Percentiles rank a stretch among this genome's conserved stretches.
Conservation (phyloP, 1,284 basidiomycete genomes). For the Cryptococcus depauperatus region DNA sequence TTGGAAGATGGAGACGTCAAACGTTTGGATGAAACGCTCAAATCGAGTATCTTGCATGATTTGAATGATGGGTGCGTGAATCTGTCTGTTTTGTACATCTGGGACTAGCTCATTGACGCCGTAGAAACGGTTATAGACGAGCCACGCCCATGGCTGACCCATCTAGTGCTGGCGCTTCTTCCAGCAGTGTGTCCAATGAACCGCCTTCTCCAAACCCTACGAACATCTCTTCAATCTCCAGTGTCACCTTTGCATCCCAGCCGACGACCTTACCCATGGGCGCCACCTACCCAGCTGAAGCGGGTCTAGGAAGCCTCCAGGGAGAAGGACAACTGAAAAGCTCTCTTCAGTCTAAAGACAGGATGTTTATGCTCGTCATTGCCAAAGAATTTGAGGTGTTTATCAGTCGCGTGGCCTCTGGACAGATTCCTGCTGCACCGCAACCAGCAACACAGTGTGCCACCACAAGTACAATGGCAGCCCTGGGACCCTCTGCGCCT, state of each 20-base stretch:
- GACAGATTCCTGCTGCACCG: neutral
- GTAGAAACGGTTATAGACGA: constrained; percentile 1
- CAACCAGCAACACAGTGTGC: constrained; percentile 6
- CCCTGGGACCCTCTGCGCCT: constrained; percentile 13
- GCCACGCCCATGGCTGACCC: constrained; percentile 8
- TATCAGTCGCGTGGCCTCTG: constrained; percentile 16
- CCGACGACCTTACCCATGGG: neutral
- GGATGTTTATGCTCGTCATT: constrained; percentile 36
- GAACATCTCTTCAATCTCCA: constrained; percentile 9
- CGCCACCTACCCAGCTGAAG: constrained; percentile 23
- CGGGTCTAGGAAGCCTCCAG: constrained; percentile 27
- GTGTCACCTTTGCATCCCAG: constrained; percentile 3
- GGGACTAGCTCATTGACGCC: neutral
- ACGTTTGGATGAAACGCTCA: too few species aligned
- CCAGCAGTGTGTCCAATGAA: neutral
- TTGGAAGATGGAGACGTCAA: too few species aligned
- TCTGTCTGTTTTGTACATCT: neutral
- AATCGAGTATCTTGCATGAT: too few species aligned
- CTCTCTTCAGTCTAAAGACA: constrained; percentile 31
- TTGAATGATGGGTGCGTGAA: too few species aligned
- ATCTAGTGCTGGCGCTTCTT: neutral
- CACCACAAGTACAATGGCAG: constrained; percentile 15
- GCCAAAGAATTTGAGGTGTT: constrained; percentile 39
- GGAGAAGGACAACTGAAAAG: constrained; percentile 36
- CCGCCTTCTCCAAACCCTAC: constrained; percentile 13